Percentiles rank a stretch among this genome's conserved stretches.
Conservation (phyloP, 306 rosid species). For the Cucurbita moschata region DNA sequence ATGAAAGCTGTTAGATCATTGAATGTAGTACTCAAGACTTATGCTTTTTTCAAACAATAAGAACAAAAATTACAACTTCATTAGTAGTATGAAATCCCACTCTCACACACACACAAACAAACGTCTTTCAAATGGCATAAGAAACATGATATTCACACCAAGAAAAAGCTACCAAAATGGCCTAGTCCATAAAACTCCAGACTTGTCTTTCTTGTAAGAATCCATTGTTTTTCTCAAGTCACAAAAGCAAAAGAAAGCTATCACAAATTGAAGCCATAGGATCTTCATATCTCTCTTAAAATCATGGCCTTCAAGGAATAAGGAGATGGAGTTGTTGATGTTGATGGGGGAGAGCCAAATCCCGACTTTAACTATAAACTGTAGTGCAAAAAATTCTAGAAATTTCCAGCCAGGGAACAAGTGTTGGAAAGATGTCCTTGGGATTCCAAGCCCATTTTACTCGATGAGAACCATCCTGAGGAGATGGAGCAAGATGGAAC, state of each 20-base stretch:
- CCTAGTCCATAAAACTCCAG: neutral
- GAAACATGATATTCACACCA: neutral
- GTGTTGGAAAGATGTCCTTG: neutral
- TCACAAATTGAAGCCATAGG: neutral
- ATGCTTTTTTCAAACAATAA: neutral
- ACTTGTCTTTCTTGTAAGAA: neutral
- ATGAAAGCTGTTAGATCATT: neutral
- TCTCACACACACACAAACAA: neutral
- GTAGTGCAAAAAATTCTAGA: neutral
- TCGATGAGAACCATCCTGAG: neutral
- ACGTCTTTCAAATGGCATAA: neutral
- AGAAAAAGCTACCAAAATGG: neutral
- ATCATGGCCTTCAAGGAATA: neutral
- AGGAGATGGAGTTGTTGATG: neutral
- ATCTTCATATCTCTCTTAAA: neutral
- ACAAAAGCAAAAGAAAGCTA: neutral
- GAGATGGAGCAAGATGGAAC: neutral
- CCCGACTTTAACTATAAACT: neutral
- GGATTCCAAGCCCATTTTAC: neutral
- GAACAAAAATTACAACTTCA: neutral
- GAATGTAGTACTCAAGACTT: neutral
- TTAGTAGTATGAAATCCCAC: neutral
- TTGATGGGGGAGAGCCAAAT: neutral
- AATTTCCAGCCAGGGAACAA: neutral
- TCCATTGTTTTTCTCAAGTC: neutral